These are phyloP conservation scores for Puya raimondii DNA, from an alignment of 176 grass and related monocot genomes.

Conservation along the genomic window DNA sequence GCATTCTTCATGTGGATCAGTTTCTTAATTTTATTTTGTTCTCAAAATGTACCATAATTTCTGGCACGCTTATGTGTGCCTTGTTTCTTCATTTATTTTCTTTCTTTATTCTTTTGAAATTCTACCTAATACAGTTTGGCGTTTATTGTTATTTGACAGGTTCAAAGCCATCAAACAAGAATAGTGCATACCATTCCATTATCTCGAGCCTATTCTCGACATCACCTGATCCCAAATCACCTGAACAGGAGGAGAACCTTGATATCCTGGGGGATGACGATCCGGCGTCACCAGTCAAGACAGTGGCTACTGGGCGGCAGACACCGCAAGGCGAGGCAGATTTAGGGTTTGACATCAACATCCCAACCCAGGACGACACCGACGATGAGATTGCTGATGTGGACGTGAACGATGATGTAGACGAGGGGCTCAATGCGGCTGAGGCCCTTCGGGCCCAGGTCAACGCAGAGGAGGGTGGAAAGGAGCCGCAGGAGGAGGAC, in stretches of 20 bases:
- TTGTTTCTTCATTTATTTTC: neutral
- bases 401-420: slow-evolving; percentile 60
- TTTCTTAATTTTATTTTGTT: neutral
- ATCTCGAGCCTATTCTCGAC: slow-evolving; percentile 38
- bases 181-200: slow-evolving; percentile 29
- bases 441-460: slow-evolving; percentile 58
- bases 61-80: neutral
- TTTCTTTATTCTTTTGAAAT: neutral
- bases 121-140: neutral
- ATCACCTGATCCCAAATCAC: slow-evolving; percentile 42
- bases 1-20: no score
- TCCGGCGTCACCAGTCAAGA: slow-evolving; percentile 37
- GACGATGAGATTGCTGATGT: slow-evolving; percentile 89
- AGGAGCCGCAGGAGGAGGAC: slow-evolving; percentile 9
- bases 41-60: neutral
- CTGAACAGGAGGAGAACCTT: slow-evolving; percentile 51
- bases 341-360: slow-evolving; percentile 57
- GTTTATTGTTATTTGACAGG: slow-evolving; percentile 20
- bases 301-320: slow-evolving; percentile 11
- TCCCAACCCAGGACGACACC: slow-evolving; percentile 45
- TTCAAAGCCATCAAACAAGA: slow-evolving; percentile 40
- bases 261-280: slow-evolving; percentile 85
- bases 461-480: slow-evolving; percentile 41
- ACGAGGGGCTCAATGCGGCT: slow-evolving; percentile 70
- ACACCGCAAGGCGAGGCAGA: neutral